These are phyloP conservation scores for Citrullus colocynthis DNA, from an alignment of 306 rosid genomes.

Conservation along the genomic window DNA sequence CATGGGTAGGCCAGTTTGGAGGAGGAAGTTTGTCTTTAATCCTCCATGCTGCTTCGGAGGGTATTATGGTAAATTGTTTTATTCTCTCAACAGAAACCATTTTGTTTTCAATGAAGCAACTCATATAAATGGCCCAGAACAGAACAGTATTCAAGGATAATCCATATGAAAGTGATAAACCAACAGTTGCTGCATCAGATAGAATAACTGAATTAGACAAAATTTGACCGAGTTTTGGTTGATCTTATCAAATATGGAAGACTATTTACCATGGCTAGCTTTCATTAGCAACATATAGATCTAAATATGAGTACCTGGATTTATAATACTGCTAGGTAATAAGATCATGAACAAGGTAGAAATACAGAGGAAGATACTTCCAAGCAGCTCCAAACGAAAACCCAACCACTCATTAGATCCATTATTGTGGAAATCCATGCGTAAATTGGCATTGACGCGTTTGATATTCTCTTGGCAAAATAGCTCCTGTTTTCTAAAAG, in stretches of 20 bases:
- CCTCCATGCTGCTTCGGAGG: slow-evolving; percentile 73
- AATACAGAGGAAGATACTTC: slow-evolving; percentile 55
- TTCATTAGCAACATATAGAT: background rate
- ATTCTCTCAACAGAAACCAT: slow-evolving; percentile 98
- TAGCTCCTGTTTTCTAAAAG: slow-evolving; percentile 41
- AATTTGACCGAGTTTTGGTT: background rate
- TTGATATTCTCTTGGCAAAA: slow-evolving; percentile 48
- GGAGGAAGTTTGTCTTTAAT: slow-evolving; percentile 55
- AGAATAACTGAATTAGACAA: slow-evolving; percentile 3
- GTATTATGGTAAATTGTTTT: slow-evolving; percentile 64
- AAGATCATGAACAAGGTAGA: slow-evolving; percentile 83
- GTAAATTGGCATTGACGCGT: slow-evolving; percentile 58
- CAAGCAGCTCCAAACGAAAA: slow-evolving; percentile 77
- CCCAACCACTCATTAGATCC: slow-evolving; percentile 95
- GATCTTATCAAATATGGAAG: background rate
- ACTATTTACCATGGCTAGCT: background rate
- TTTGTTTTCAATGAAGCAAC: slow-evolving; percentile 82
- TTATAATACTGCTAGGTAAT: slow-evolving; percentile 69
- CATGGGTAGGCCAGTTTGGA: slow-evolving; percentile 71
- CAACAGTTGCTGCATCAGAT: slow-evolving; percentile 56
- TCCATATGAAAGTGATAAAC: slow-evolving; percentile 83
- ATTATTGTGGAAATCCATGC: slow-evolving; percentile 90
- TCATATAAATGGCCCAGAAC: slow-evolving; percentile 72
- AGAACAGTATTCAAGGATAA: slow-evolving; percentile 58
- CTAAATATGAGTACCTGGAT: slow-evolving; percentile 51